phyloP scores from a whole-genome alignment of 2,329 filamentous ascomycete genomes.

The Fusarium keratoplasticum region DNA sequence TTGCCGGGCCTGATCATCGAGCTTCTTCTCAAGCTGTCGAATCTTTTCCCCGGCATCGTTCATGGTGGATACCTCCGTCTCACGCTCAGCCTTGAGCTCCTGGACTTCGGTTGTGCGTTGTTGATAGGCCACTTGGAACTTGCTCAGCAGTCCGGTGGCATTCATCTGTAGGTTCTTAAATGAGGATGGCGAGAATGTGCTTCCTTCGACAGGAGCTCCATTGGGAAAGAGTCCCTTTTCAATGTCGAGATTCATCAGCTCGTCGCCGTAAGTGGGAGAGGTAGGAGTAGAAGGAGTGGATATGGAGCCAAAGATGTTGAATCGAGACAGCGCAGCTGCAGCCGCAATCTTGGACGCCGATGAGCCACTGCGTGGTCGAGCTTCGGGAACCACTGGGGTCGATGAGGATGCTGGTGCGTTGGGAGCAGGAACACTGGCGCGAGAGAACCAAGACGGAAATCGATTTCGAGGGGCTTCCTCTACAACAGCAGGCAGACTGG shows the following conservation, averaged over 20 bases:
- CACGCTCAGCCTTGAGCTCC: slow-evolving; percentile 65
- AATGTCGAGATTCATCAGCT: slow-evolving; percentile 67
- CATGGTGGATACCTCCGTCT: slow-evolving; percentile 65
- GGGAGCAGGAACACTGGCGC: slow-evolving; percentile 20
- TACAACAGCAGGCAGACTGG: slow-evolving; percentile 23
- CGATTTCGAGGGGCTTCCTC: slow-evolving; percentile 34
- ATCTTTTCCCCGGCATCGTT: slow-evolving; percentile 66
- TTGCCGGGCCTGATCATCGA: slow-evolving; percentile 68
- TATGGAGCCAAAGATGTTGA: slow-evolving; percentile 60
- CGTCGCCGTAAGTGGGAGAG: slow-evolving; percentile 57
- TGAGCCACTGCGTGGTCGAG: slow-evolving; percentile 31
- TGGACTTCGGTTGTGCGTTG: slow-evolving; percentile 61
- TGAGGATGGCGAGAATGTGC: slow-evolving; percentile 67
- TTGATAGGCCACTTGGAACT: slow-evolving; percentile 70
- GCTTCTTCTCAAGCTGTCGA: slow-evolving; percentile 67
- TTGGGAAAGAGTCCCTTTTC: slow-evolving; percentile 65
- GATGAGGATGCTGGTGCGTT: slow-evolving; percentile 24
- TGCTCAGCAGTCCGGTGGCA: slow-evolving; percentile 65
- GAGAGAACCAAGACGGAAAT: slow-evolving; percentile 41
- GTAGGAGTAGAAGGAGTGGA: slow-evolving; percentile 56
- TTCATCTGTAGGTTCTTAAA: slow-evolving; percentile 72
- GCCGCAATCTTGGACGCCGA: slow-evolving; percentile 51
- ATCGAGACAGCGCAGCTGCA: slow-evolving; percentile 51
- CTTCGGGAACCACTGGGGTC: slow-evolving; percentile 17
- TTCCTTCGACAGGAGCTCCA: slow-evolving; percentile 55